These are phyloP conservation scores for Chaetomiaceae sp. DNA, from an alignment of 2,329 filamentous ascomycete species.

Conservation along the genomic window DNA sequence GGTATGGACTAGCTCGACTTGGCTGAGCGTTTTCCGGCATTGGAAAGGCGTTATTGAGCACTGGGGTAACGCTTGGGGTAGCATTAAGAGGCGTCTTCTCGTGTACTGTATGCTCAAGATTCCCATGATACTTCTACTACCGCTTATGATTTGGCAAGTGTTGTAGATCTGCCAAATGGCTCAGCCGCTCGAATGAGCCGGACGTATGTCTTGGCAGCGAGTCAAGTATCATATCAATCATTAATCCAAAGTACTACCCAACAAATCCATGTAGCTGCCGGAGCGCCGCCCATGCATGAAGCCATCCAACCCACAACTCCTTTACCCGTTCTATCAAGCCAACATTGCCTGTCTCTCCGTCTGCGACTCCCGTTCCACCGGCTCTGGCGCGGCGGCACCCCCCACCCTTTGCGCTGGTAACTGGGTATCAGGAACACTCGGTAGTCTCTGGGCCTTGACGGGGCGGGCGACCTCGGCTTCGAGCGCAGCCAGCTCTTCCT, in stretches of 20 bases:
- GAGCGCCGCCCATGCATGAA: conserved; percentile 7
- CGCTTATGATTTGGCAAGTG: too few relatives aligned
- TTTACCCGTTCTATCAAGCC: conserved; percentile 15
- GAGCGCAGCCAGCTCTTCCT: conserved; percentile 84
- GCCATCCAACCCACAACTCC: conserved; percentile 9
- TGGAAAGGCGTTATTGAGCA: conserved; percentile 6
- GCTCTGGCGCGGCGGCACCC: conserved; percentile 5
- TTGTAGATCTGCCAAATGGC: too few relatives aligned
- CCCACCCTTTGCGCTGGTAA: conserved; percentile 18
- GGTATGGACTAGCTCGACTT: background rate
- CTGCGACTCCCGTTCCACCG: conserved; percentile 10
- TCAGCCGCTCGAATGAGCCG: too few relatives aligned
- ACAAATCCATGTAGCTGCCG: background rate
- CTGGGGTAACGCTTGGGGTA: conserved; percentile 5
- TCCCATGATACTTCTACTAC: too few relatives aligned
- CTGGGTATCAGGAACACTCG: conserved; percentile 26
- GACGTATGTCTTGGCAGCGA: too few relatives aligned
- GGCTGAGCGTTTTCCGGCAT: conserved; percentile 5
- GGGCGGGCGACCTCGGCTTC: conserved; percentile 49
- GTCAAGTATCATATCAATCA: too few relatives aligned
- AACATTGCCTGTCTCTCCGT: conserved; percentile 27
- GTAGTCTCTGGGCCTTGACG: conserved; percentile 17
- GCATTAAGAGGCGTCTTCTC: background rate
- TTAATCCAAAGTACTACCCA: too few relatives aligned
- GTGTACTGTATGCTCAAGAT: too few relatives aligned